Evolutionary conservation across 768 basidiomycete species (phyloP).

Genomic region (Tephrocybe sp.): DNA sequence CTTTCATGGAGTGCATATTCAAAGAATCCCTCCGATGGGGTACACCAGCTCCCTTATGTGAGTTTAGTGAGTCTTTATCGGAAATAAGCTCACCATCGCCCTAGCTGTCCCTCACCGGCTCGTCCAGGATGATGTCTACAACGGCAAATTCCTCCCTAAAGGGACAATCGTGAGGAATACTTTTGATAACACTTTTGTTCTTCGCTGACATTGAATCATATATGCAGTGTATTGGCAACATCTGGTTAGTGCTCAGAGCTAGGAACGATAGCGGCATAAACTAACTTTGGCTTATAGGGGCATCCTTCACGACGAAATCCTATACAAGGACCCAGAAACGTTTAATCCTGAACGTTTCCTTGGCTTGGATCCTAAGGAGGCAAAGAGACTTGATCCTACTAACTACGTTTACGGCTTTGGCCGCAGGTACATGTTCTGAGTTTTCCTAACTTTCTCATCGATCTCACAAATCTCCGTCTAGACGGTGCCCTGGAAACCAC

Average conservation of each 20-base stretch:
- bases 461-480: too few species aligned
- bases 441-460: too few species aligned
- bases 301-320: conserved; percentile 16
- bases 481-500: conserved; percentile 18
- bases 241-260: conserved; percentile 8
- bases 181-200: not conserved
- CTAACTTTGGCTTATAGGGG: conserved; percentile 8
- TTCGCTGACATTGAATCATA: not conserved
- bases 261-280: not conserved
- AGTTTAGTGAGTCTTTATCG: not conserved
- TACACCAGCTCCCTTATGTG: conserved; percentile 17
- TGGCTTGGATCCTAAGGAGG: conserved; percentile 9
- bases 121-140: conserved; percentile 18
- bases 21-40: conserved; percentile 20
- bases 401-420: conserved; percentile 19
- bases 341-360: conserved; percentile 16
- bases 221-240: conserved; percentile 16
- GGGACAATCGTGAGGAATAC: conserved; percentile 14
- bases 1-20: conserved; percentile 20
- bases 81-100: not conserved
- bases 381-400: conserved; percentile 14
- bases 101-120: conserved; percentile 19
- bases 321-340: conserved; percentile 11
- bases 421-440: conserved; percentile 6
- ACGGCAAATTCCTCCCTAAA: conserved; percentile 14